Percentiles rank a stretch among this genome's conserved stretches.
phyloP scores from a whole-genome alignment of 441 rosid genomes.

The Erodium moschatum region DNA sequence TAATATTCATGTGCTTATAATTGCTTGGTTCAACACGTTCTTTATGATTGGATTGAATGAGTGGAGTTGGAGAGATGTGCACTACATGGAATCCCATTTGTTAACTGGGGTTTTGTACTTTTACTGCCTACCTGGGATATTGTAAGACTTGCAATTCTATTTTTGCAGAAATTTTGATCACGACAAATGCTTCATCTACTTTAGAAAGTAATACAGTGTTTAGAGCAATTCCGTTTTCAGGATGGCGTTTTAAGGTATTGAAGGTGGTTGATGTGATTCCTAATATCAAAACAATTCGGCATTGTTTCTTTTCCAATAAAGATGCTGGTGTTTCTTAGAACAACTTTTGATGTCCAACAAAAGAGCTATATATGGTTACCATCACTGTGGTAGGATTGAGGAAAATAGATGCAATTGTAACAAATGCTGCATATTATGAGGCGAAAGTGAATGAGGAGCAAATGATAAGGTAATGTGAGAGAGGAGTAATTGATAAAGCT shows the following conservation, averaged over 20 bases:
- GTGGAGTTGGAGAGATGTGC: background rate
- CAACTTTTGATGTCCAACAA: background rate
- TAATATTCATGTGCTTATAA: background rate
- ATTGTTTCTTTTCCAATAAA: background rate
- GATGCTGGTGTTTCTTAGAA: background rate
- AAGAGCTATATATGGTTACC: slow-evolving; percentile 4
- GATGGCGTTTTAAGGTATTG: background rate
- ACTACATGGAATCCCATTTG: background rate
- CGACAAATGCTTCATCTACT: background rate
- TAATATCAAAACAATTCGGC: background rate
- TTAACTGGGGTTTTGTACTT: background rate
- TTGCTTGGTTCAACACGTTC: background rate
- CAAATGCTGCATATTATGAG: background rate
- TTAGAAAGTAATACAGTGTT: background rate
- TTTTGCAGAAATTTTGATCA: background rate
- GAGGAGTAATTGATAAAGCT: slow-evolving; percentile 19
- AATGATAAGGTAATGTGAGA: slow-evolving; percentile 22
- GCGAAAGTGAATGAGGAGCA: slow-evolving; percentile 1
- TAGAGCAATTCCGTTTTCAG: background rate
- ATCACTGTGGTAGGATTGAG: too few relatives aligned
- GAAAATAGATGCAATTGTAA: too few relatives aligned
- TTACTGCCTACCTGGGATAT: background rate
- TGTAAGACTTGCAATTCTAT: background rate
- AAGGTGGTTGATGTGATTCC: background rate
- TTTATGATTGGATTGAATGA: background rate